These are phyloP conservation scores for Leccinum pseudoinsigne DNA, from an alignment of 1,284 basidiomycete genomes.

Conservation along the genomic window DNA sequence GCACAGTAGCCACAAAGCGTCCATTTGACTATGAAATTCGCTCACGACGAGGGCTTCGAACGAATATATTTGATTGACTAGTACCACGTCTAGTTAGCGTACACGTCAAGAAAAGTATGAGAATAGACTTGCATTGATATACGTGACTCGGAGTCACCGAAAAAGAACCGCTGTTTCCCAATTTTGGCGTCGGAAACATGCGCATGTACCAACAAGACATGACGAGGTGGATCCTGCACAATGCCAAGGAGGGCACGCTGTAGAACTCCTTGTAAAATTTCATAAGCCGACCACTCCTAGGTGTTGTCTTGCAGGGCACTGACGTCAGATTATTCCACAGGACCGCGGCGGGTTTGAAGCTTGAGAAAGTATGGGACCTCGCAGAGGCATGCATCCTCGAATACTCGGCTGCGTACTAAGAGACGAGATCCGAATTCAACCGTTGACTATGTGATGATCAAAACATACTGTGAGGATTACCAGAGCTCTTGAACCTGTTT, in stretches of 20 bases:
- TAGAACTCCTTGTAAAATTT: conserved; percentile 28
- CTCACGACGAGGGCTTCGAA: no score
- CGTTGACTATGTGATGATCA: not conserved
- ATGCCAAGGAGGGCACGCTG: conserved; percentile 36
- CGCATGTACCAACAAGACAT: conserved; percentile 33
- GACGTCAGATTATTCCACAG: conserved; percentile 10
- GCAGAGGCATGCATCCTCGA: conserved; percentile 33
- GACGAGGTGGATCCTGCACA: conserved; percentile 31
- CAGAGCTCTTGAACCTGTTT: conserved; percentile 37
- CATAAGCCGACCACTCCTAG: conserved; percentile 21
- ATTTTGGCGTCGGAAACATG: conserved; percentile 36
- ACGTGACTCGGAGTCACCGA: no score
- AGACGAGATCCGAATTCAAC: not conserved
- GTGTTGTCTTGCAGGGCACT: not conserved
- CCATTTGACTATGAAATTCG: no score
- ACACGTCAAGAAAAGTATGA: no score
- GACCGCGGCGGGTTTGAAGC: conserved; percentile 21
- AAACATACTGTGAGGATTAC: conserved; percentile 9
- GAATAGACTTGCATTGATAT: no score
- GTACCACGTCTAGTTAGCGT: no score
- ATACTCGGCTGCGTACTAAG: conserved; percentile 24
- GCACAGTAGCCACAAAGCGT: no score
- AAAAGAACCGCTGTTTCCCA: conserved; percentile 33
- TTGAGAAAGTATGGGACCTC: conserved; percentile 37
- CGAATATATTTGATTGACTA: no score